These are phyloP conservation scores for Hemisphaericaspora subhashii DNA, from an alignment of 1,139 yeast species.

Conservation along the genomic window DNA sequence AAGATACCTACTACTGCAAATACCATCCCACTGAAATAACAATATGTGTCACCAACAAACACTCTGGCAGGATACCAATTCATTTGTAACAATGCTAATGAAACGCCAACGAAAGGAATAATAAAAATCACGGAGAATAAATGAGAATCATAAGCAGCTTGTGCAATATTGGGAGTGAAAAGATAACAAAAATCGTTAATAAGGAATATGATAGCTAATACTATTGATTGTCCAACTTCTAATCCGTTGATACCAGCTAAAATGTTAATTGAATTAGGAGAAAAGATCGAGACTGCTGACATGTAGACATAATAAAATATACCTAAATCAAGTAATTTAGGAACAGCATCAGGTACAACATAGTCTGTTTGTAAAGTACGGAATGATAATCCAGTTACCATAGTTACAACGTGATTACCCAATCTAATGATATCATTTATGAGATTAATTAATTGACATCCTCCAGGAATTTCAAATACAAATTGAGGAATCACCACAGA, in stretches of 20 bases:
- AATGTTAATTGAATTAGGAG: conserved; percentile 96
- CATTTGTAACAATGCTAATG: conserved; percentile 69
- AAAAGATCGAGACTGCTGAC: conserved; percentile 88
- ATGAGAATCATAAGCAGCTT: conserved; percentile 79
- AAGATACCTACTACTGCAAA: conserved; percentile 95
- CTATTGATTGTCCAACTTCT: conserved; percentile 92
- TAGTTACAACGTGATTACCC: conserved; percentile 37
- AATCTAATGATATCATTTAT: conserved; percentile 24
- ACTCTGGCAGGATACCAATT: conserved; percentile 92
- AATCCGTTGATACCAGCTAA: conserved; percentile 95
- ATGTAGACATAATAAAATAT: conserved; percentile 78
- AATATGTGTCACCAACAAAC: conserved; percentile 97
- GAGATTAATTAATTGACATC: conserved; percentile 20
- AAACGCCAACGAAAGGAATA: conserved; percentile 85
- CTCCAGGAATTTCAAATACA: conserved; percentile 39
- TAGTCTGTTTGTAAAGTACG: conserved; percentile 38
- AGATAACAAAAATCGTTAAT: conserved; percentile 77
- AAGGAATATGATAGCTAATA: conserved; percentile 68
- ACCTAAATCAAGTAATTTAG: conserved; percentile 71
- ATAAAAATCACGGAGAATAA: conserved; percentile 75
- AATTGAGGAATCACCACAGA: conserved; percentile 83
- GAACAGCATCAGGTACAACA: conserved; percentile 27
- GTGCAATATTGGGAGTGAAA: conserved; percentile 35
- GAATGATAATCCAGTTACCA: conserved; percentile 39
- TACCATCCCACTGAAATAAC: conserved; percentile 98